These are phyloP conservation scores for Medakamo hakoo DNA, from an alignment of 139 green algal genomes.

Conservation along the genomic window DNA sequence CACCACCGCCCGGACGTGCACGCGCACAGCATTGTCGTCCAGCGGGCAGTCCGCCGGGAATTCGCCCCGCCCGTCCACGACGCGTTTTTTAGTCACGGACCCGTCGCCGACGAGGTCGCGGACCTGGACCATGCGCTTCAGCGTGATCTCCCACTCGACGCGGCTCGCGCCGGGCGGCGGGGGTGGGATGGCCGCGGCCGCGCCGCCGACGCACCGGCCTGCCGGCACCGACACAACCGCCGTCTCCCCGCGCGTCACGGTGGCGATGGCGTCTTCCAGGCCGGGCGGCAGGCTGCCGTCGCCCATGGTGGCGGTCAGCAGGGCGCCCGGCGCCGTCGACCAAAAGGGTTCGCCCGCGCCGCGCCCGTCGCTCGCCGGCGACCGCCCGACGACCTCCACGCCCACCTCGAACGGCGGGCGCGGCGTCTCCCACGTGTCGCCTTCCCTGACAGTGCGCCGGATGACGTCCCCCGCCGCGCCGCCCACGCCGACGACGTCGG, in stretches of 20 bases:
- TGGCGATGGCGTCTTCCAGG: conserved; percentile 7
- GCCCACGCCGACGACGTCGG: neutral
- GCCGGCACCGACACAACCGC: conserved; percentile 3
- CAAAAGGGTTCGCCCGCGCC: neutral
- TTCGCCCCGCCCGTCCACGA: conserved; percentile 43
- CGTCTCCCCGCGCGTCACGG: conserved; percentile 13
- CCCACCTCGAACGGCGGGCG: conserved; percentile 54
- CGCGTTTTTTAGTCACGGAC: conserved; percentile 39
- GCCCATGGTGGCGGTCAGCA: conserved; percentile 3
- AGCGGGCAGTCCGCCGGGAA: conserved; percentile 73
- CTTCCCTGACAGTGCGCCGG: conserved; percentile 23
- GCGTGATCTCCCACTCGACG: neutral
- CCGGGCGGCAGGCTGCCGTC: conserved; percentile 7
- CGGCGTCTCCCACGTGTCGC: conserved; percentile 53
- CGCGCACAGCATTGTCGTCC: conserved; percentile 44
- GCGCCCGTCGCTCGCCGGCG: neutral
- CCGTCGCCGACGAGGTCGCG: conserved; percentile 61
- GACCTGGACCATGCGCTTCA: conserved; percentile 24
- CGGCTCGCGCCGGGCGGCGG: conserved; percentile 19
- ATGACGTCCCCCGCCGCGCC: conserved; percentile 6
- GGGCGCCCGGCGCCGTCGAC: neutral
- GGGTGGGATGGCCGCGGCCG: conserved; percentile 13
- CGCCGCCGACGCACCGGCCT: conserved; percentile 1
- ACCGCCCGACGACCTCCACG: neutral
- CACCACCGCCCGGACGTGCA: conserved; percentile 14